A percentile compares a stretch with the other conserved stretches of the same genome.
phyloP scores from a whole-genome alignment of 2,329 filamentous ascomycete species.

The Xylariaceae sp. region DNA sequence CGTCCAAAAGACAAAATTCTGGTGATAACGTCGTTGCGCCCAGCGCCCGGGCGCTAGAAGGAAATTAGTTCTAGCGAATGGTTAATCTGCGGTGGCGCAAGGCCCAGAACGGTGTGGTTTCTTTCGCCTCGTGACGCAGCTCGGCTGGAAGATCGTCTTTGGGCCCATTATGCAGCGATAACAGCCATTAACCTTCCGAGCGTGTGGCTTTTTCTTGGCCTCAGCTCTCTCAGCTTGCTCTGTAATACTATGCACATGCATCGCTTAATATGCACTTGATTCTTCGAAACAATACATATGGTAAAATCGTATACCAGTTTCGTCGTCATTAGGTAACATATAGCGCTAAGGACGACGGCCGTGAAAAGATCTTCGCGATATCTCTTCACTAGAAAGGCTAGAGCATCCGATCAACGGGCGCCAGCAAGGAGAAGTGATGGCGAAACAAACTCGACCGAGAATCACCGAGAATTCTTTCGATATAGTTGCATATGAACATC shows the following conservation, averaged over 20 bases:
- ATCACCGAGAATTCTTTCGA: neutral
- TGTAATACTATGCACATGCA: neutral
- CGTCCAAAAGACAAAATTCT: neutral
- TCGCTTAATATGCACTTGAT: neutral
- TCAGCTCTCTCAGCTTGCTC: too few relatives aligned
- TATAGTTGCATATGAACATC: neutral
- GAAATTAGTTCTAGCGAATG: neutral
- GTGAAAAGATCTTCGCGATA: too few relatives aligned
- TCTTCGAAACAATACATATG: neutral
- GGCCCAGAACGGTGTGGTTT: slow-evolving; percentile 10
- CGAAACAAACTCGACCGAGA: neutral
- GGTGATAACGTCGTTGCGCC: neutral
- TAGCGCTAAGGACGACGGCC: too few relatives aligned
- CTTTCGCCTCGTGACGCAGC: slow-evolving; percentile 11
- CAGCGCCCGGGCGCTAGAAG: neutral
- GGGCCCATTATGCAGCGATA: neutral
- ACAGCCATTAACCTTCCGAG: neutral
- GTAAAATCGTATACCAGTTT: neutral
- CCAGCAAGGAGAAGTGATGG: neutral
- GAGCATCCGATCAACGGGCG: neutral
- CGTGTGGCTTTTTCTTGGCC: too few relatives aligned
- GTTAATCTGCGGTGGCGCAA: neutral
- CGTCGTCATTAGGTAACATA: too few relatives aligned
- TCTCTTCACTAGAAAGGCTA: too few relatives aligned
- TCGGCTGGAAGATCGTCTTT: slow-evolving; percentile 7